Evolutionary conservation across 2,329 filamentous ascomycete species (phyloP).

Genomic region (Ceratocystis cubensis): DNA sequence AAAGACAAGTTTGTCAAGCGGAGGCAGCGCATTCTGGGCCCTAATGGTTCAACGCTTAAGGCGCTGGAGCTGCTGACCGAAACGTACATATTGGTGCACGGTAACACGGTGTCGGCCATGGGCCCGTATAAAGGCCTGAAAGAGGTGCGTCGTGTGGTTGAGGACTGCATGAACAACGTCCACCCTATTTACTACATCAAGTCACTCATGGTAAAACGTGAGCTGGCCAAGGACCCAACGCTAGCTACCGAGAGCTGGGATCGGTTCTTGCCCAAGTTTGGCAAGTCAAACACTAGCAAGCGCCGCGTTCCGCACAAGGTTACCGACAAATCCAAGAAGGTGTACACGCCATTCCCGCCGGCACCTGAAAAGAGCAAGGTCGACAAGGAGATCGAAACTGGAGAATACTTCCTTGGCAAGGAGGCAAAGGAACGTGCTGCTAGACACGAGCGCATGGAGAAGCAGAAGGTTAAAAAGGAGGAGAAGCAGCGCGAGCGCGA

Average conservation of each 20-base stretch:
- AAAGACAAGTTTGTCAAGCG: constrained; percentile 95
- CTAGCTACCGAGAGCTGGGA: constrained; percentile 87
- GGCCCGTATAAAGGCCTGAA: constrained; percentile 87
- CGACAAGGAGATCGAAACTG: constrained; percentile 92
- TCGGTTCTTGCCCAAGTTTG: constrained; percentile 92
- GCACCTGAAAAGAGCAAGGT: constrained; percentile 98
- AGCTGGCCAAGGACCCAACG: constrained; percentile 78
- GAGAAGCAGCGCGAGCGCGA: constrained; percentile 77
- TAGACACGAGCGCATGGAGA: constrained; percentile 68
- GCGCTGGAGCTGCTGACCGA: constrained; percentile 83
- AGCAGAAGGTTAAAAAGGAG: constrained; percentile 75
- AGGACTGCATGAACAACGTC: constrained; percentile 94
- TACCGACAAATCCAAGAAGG: constrained; percentile 85
- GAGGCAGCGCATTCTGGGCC: constrained; percentile 81
- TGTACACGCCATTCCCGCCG: constrained; percentile 94
- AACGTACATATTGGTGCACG: constrained; percentile 90
- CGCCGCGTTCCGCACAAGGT: constrained; percentile 71
- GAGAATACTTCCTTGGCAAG: constrained; percentile 92
- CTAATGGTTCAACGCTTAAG: constrained; percentile 83
- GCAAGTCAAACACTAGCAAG: constrained; percentile 80
- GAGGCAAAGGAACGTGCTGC: constrained; percentile 76
- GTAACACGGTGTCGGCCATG: constrained; percentile 88
- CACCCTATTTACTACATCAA: constrained; percentile 77
- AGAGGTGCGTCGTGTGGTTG: constrained; percentile 75
- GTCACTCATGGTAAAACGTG: constrained; percentile 84